A percentile compares a stretch with the other conserved stretches of the same genome.
Evolutionary conservation across 306 rosid genomes (phyloP).

Genomic region (Pterocarpus santalinus): DNA sequence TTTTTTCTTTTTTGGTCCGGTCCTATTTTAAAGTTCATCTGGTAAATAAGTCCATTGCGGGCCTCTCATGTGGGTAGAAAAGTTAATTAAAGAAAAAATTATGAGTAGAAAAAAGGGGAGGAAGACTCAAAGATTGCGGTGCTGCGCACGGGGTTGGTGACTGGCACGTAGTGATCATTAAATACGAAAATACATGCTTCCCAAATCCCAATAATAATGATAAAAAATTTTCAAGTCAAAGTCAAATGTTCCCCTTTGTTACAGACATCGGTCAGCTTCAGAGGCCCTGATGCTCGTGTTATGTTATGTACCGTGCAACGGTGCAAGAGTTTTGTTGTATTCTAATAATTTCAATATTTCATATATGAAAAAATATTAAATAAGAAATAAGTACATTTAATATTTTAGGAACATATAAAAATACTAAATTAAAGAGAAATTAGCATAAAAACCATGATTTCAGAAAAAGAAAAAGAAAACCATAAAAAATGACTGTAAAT

Average conservation of each 20-base stretch:
- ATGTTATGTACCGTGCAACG: background rate
- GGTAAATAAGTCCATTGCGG: slow-evolving; percentile 31
- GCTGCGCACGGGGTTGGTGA: slow-evolving; percentile 59
- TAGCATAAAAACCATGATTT: too few species aligned
- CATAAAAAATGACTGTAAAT: too few species aligned
- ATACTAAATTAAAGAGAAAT: too few species aligned
- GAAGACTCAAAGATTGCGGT: slow-evolving; percentile 55
- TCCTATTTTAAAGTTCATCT: background rate
- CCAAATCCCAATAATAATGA: slow-evolving; percentile 32
- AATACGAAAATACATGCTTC: background rate
- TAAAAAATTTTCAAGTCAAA: slow-evolving; percentile 48
- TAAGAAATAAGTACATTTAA: too few species aligned
- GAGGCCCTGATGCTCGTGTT: background rate
- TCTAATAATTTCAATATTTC: too few species aligned
- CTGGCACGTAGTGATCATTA: slow-evolving; percentile 49
- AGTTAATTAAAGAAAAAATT: too few species aligned
- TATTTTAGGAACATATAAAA: too few species aligned
- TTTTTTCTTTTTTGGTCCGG: too few species aligned
- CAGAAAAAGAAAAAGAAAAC: too few species aligned
- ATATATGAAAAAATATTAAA: too few species aligned
- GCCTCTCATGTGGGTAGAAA: background rate
- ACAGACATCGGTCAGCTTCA: slow-evolving; percentile 62
- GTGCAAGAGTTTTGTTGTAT: background rate
- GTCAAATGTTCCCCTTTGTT: slow-evolving; percentile 52
- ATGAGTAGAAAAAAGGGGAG: background rate